Evolutionary conservation across 257 asterid species (phyloP).

Genomic region (Solanum megistacrolobum): DNA sequence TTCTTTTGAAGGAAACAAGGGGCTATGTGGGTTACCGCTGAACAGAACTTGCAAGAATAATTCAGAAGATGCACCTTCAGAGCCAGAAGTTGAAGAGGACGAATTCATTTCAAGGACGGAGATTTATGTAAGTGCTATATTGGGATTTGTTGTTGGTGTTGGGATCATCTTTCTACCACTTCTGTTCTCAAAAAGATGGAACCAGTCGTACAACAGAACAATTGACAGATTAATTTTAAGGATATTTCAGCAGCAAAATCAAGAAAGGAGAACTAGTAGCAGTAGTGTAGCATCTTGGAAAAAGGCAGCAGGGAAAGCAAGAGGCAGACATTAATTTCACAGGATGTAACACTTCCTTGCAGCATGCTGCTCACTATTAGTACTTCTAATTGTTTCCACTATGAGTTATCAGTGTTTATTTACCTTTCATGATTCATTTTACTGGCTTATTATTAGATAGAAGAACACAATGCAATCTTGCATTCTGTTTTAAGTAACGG

Average conservation of each 20-base stretch:
- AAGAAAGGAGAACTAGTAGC: not conserved
- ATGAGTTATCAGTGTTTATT: not conserved
- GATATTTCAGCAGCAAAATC: not conserved
- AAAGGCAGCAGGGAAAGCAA: not conserved
- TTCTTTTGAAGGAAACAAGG: slow-evolving; percentile 21
- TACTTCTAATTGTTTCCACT: not conserved
- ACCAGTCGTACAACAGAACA: not conserved
- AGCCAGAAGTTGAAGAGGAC: not conserved
- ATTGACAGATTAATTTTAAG: slow-evolving; percentile 1
- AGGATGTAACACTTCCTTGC: not conserved
- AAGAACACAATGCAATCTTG: not conserved
- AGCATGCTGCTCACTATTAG: not conserved
- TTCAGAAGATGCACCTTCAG: not conserved
- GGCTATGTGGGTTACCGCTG: slow-evolving; percentile 18
- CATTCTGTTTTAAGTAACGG: not conserved
- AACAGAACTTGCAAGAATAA: not conserved
- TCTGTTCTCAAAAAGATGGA: not conserved
- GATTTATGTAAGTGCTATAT: slow-evolving; percentile 2
- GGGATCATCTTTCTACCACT: slow-evolving; percentile 4
- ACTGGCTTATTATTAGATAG: not conserved
- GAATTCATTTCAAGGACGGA: not conserved
- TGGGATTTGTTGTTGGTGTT: slow-evolving; percentile 12
- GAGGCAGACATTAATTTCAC: not conserved
- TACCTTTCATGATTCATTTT: not conserved
- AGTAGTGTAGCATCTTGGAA: not conserved